A percentile compares a stretch with the other conserved stretches of the same genome.
Evolutionary conservation across 805 yeast species (phyloP).

Genomic region (Priceomyces medius): DNA sequence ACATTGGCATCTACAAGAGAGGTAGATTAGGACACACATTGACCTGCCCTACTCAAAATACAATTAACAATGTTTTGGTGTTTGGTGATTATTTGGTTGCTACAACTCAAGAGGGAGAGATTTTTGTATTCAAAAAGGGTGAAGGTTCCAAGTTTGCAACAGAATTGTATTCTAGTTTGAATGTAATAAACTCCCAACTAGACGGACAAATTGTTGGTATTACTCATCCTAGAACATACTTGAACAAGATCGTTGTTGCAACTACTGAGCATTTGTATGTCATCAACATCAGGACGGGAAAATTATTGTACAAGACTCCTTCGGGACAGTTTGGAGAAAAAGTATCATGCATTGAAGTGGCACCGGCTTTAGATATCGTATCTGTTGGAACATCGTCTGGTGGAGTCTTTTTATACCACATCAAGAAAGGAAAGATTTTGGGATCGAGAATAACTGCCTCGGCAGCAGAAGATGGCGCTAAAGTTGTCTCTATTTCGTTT

Average conservation of each 20-base stretch:
- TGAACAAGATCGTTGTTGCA: conserved; percentile 86
- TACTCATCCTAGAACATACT: conserved; percentile 84
- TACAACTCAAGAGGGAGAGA: conserved; percentile 36
- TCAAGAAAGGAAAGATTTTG: conserved; percentile 60
- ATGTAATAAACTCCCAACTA: conserved; percentile 47
- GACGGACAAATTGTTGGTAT: conserved; percentile 72
- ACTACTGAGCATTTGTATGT: conserved; percentile 62
- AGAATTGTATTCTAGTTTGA: conserved; percentile 66
- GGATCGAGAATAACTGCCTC: conserved; percentile 48
- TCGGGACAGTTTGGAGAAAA: conserved; percentile 45
- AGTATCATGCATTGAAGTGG: conserved; percentile 69
- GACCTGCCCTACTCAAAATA: conserved; percentile 30
- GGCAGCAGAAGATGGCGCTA: conserved; percentile 37
- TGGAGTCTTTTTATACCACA: conserved; percentile 59
- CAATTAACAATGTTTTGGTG: conserved; percentile 50
- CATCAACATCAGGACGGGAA: conserved; percentile 76
- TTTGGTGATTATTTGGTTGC: conserved; percentile 82
- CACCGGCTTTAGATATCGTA: conserved; percentile 83
- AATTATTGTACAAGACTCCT: conserved; percentile 56
- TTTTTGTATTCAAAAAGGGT: conserved; percentile 56
- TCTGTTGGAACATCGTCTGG: conserved; percentile 79
- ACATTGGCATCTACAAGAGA: conserved; percentile 76
- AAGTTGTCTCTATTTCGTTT: conserved; percentile 68
- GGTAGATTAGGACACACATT: conserved; percentile 60
- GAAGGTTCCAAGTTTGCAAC: conserved; percentile 48